Evolutionary conservation across 2,329 filamentous ascomycete species (phyloP).

Genomic region (Colletotrichum cordylinicola): DNA sequence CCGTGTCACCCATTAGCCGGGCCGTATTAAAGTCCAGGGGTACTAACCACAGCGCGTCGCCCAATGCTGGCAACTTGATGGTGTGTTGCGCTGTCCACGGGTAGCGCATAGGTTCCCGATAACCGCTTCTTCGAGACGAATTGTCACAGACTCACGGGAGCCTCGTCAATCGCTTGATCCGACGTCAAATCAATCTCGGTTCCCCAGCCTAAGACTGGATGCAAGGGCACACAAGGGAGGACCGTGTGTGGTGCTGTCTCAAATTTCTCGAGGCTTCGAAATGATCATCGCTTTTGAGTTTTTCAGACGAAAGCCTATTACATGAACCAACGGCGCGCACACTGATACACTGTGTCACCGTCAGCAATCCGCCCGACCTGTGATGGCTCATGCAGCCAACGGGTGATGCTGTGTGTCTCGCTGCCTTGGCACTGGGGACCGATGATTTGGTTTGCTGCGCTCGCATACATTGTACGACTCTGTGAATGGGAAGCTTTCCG

Average conservation of each 20-base stretch:
- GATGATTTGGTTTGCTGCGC: background rate
- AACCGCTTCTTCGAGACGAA: background rate
- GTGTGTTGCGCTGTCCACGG: background rate
- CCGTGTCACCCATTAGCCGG: background rate
- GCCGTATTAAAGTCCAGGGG: background rate
- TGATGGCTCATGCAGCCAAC: background rate
- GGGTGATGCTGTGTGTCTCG: background rate
- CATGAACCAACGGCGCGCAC: background rate
- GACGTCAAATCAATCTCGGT: background rate
- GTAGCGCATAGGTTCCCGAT: background rate
- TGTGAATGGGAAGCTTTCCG: background rate
- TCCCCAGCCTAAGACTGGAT: background rate
- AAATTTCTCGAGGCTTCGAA: background rate
- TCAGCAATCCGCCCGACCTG: background rate
- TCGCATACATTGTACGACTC: background rate
- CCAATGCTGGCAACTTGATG: background rate
- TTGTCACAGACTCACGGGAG: background rate
- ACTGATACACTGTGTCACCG: background rate
- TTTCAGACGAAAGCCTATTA: background rate
- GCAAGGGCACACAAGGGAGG: conserved; percentile 8
- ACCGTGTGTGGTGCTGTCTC: background rate
- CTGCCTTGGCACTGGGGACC: background rate
- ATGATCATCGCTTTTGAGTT: background rate
- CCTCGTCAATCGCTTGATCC: background rate
- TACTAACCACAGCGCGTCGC: background rate